A percentile compares a stretch with the other conserved stretches of the same genome.
Evolutionary conservation across 208 protist species (phyloP).

Genomic region (Acanthamoeba quina): DNA sequence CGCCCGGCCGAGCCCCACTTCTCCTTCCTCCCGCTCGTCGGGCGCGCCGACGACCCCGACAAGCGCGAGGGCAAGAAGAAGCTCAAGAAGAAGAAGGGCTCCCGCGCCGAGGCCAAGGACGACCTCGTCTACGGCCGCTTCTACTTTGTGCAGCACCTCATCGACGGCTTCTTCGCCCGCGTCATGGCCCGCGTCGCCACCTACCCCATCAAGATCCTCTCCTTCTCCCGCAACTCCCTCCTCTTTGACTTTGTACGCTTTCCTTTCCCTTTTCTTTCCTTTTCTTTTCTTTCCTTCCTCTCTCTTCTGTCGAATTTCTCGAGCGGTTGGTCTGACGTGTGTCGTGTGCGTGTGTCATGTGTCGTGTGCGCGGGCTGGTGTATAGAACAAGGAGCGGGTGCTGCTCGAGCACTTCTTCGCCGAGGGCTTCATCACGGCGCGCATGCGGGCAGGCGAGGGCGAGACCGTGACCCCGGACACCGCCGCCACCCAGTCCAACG

Average conservation of each 20-base stretch:
- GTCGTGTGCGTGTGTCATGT: no score
- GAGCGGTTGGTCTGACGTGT: no score
- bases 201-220: neutral
- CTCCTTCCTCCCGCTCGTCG: neutral
- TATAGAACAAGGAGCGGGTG: neutral
- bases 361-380: no score
- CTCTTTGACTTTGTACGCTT: neutral
- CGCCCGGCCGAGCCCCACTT: neutral
- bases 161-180: neutral
- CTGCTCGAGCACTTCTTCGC: neutral
- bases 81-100: constrained; percentile 11
- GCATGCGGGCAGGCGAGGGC: neutral
- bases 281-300: neutral
- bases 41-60: neutral
- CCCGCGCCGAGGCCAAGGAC: neutral
- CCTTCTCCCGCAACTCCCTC: neutral
- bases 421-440: constrained; percentile 2
- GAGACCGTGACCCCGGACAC: neutral
- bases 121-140: neutral
- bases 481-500: neutral
- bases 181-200: neutral
- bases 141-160: neutral
- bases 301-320: neutral
- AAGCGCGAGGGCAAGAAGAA: constrained; percentile 20
- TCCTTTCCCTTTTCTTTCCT: neutral